A percentile compares a stretch with the other conserved stretches of the same genome.
Evolutionary conservation across 257 asterid genomes (phyloP).

Genomic region (Parsonsia alboflavescens): DNA sequence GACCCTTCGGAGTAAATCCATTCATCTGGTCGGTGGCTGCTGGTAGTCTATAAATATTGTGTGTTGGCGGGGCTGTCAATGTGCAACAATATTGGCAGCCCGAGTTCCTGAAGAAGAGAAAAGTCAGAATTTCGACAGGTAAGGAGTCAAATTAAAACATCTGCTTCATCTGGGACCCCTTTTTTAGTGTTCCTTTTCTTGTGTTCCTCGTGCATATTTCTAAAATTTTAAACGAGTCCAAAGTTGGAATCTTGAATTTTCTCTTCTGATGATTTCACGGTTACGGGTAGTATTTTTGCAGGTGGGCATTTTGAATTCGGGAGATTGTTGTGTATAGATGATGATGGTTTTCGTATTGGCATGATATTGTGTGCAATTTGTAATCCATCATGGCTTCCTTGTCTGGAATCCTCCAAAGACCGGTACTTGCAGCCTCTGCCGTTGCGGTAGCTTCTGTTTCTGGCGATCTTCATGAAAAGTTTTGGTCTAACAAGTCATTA

Average conservation of each 20-base stretch:
- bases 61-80: constrained; percentile 34
- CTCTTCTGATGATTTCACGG: background rate
- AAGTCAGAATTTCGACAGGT: constrained; percentile 9
- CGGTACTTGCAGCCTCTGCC: constrained; percentile 82
- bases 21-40: constrained; percentile 18
- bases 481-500: constrained; percentile 37
- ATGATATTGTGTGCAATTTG: constrained; percentile 15
- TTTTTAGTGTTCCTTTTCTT: background rate
- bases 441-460: constrained; percentile 75
- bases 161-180: background rate
- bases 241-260: background rate
- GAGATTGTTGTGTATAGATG: constrained; percentile 2
- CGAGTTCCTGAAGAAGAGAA: constrained; percentile 13
- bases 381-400: constrained; percentile 56
- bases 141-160: background rate
- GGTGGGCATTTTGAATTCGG: constrained; percentile 6
- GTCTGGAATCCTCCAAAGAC: constrained; percentile 70
- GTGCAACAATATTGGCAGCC: constrained; percentile 31
- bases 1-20: constrained; percentile 6
- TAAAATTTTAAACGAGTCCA: background rate
- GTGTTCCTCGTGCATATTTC: constrained; percentile 12
- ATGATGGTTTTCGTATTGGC: constrained; percentile 10
- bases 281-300: constrained; percentile 2
- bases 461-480: constrained; percentile 61
- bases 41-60: background rate